These are phyloP conservation scores for Plasmopara halstedii DNA, from an alignment of 352 stramenopile species.

Conservation along the genomic window DNA sequence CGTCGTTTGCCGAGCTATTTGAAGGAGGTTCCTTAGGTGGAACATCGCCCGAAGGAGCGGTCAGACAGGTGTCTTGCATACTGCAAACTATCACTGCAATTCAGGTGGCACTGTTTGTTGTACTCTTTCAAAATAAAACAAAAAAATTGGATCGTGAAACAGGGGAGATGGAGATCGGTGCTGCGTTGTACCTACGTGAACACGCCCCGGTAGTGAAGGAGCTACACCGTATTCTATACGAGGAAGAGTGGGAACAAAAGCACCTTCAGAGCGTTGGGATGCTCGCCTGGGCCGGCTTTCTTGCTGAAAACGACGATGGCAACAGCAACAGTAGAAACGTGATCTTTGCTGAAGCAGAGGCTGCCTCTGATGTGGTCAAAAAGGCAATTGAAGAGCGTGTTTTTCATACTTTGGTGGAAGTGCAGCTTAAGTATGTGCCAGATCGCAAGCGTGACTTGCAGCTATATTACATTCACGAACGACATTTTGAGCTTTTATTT, in stretches of 20 bases:
- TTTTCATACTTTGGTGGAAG: constrained; percentile 61
- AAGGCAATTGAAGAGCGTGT: constrained; percentile 55
- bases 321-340: constrained; percentile 28
- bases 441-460: constrained; percentile 65
- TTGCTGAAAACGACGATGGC: constrained; percentile 28
- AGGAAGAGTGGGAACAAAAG: constrained; percentile 61
- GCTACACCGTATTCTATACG: constrained; percentile 56
- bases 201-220: constrained; percentile 45
- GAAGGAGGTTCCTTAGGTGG: constrained; percentile 53
- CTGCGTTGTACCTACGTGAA: constrained; percentile 34
- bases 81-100: constrained; percentile 66
- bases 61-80: constrained; percentile 73
- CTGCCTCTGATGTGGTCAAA: constrained; percentile 47
- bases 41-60: constrained; percentile 50
- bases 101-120: constrained; percentile 55
- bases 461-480: constrained; percentile 64
- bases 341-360: constrained; percentile 52
- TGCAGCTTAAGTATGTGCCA: constrained; percentile 69
- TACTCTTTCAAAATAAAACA: constrained; percentile 54
- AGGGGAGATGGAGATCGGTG: constrained; percentile 33
- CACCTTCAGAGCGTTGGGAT: constrained; percentile 67
- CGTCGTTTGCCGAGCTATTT: constrained; percentile 66
- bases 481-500: constrained; percentile 61
- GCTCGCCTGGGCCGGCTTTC: constrained; percentile 66
- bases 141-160: constrained; percentile 62